phyloP scores from a whole-genome alignment of 2,329 filamentous ascomycete species.

The Trematosphaeria pertusa region DNA sequence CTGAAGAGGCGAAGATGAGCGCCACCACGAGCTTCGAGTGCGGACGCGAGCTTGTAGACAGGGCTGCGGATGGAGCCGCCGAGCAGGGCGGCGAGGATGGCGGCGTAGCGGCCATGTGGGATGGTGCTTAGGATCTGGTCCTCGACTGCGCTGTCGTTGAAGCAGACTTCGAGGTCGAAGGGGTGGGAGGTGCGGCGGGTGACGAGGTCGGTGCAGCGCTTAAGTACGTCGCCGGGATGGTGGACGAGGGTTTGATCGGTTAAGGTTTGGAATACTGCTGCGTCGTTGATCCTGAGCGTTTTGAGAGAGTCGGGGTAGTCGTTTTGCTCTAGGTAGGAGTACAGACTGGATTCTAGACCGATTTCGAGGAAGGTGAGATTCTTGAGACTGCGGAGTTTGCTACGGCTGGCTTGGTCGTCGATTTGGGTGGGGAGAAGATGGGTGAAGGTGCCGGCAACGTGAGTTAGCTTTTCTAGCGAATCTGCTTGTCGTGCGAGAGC shows the following conservation, averaged over 20 bases:
- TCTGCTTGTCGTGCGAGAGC: slow-evolving; percentile 38
- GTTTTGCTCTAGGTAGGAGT: slow-evolving; percentile 29
- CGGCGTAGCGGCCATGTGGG: slow-evolving; percentile 10
- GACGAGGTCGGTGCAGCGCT: slow-evolving; percentile 12
- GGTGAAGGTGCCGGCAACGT: slow-evolving; percentile 31
- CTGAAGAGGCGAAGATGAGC: slow-evolving; percentile 30
- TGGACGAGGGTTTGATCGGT: slow-evolving; percentile 13
- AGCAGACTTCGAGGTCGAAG: slow-evolving; percentile 7
- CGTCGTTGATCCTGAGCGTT: slow-evolving; percentile 35
- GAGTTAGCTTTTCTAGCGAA: slow-evolving; percentile 38
- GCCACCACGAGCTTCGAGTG: slow-evolving; percentile 30
- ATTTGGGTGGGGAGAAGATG: slow-evolving; percentile 15
- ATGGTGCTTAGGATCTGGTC: slow-evolving; percentile 10
- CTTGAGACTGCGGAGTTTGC: slow-evolving; percentile 30
- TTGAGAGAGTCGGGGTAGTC: slow-evolving; percentile 34
- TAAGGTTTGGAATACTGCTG: slow-evolving; percentile 26
- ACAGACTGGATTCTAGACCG: slow-evolving; percentile 35
- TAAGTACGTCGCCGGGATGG: slow-evolving; percentile 21
- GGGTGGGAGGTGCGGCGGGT: slow-evolving; percentile 1
- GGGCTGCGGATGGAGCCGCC: slow-evolving; percentile 24
- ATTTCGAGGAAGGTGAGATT: slow-evolving; percentile 38
- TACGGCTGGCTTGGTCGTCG: slow-evolving; percentile 20
- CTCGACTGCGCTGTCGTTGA: slow-evolving; percentile 2
- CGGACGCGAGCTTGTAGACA: slow-evolving; percentile 34
- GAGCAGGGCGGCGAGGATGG: slow-evolving; percentile 23